These are phyloP conservation scores for Annulohypoxylon maeteangense DNA, from an alignment of 495 filamentous ascomycete genomes.

Conservation along the genomic window DNA sequence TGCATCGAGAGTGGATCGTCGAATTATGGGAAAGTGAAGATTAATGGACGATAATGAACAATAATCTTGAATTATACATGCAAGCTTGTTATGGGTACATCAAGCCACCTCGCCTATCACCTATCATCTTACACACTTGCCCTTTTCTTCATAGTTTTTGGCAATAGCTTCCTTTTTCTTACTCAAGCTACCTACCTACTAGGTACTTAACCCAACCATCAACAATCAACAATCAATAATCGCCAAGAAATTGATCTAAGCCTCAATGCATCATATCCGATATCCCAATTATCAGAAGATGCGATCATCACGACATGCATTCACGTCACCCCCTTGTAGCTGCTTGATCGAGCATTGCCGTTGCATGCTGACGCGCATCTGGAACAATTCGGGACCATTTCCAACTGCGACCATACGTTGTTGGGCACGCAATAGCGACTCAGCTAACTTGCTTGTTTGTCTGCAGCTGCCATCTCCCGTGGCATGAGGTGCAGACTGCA, in stretches of 20 bases:
- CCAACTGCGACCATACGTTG: conserved; percentile 39
- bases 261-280: conserved; percentile 6
- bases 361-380: conserved; percentile 28
- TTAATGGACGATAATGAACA: conserved; percentile 11
- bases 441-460: conserved; percentile 39
- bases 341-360: conserved; percentile 28
- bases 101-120: background rate
- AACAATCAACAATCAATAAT: too few species aligned
- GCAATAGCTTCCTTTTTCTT: conserved; percentile 18
- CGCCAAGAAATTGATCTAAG: conserved; percentile 3
- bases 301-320: conserved; percentile 31
- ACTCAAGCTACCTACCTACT: background rate
- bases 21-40: conserved; percentile 14
- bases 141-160: conserved; percentile 16
- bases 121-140: background rate
- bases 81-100: background rate
- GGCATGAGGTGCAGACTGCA: conserved; percentile 22
- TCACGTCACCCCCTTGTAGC: conserved; percentile 27
- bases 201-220: conserved; percentile 7
- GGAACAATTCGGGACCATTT: conserved; percentile 22
- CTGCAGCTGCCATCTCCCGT: conserved; percentile 40
- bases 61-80: conserved; percentile 10
- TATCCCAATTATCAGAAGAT: conserved; percentile 20
- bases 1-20: background rate
- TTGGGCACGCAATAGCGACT: conserved; percentile 34